A percentile compares a stretch with the other conserved stretches of the same genome.
Conservation (phyloP, 2,329 filamentous ascomycete species). For the Aspergillus pseudoterreus region DNA sequence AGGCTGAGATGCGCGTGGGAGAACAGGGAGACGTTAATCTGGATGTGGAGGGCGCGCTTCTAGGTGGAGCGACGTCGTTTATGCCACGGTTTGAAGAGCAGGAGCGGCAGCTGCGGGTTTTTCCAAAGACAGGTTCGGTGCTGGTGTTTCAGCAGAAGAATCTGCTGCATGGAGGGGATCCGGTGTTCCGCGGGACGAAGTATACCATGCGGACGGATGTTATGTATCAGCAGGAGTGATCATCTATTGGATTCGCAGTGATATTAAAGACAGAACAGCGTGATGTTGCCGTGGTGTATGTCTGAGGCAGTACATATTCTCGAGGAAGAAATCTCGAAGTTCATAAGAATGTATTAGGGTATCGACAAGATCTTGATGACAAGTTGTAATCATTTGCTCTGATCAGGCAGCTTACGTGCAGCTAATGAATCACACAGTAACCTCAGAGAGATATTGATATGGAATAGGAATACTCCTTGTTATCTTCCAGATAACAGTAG, state of each 20-base stretch:
- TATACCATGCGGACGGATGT: conserved; percentile 56
- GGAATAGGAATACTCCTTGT: too few species aligned
- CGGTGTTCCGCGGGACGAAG: conserved; percentile 52
- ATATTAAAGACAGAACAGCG: too few species aligned
- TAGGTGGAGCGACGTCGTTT: conserved; percentile 56
- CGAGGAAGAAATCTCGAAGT: too few species aligned
- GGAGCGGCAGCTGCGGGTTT: conserved; percentile 38
- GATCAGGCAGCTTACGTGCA: neutral
- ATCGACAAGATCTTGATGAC: too few species aligned
- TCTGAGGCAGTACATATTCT: too few species aligned
- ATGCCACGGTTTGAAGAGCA: conserved; percentile 29
- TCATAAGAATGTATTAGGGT: too few species aligned
- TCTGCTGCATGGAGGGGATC: conserved; percentile 53
- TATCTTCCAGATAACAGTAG: too few species aligned
- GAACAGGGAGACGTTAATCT: conserved; percentile 16
- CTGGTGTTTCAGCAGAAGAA: conserved; percentile 55
- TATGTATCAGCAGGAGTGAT: conserved; percentile 41
- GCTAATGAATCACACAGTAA: too few species aligned
- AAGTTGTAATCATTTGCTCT: neutral
- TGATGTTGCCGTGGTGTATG: too few species aligned
- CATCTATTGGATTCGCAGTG: too few species aligned
- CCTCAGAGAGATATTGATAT: too few species aligned
- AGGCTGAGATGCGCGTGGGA: conserved; percentile 16
- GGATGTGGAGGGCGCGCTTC: conserved; percentile 31
- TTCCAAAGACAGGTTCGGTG: conserved; percentile 50